Base-by-base conservation (phyloP, 768 basidiomycete species). In the Strobilomyces dryophilus region DNA sequence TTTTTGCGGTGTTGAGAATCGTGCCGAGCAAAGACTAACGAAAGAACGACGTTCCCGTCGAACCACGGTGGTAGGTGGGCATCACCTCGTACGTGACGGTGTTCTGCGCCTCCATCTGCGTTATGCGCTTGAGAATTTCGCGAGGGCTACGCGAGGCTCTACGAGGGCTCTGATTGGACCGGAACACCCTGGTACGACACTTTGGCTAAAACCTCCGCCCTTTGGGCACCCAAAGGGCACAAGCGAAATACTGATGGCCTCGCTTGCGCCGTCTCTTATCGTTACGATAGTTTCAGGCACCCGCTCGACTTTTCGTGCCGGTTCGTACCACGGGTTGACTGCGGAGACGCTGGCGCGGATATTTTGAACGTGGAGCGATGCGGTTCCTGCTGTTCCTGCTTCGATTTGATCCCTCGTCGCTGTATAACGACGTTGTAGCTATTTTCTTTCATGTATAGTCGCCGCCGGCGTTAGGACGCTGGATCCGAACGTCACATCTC, bases 1-100 rank as follows among this genome's bases (percentile, higher is more conserved):
- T 70, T 11, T 61, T 77, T 24, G 71, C 74, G 4, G 47, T 67
- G 2, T 74, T 76, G 53, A 59, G 58, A 17, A 71, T 77, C 44
- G 51, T 45, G 37, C 71, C 70, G 26, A 59, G 58, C 21, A 61
- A 57, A 39, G 64, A 68, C 37, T 53, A 59, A 35, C 54, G 52
- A 37, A 66, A 64, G 26, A 57, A 62, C 11, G 55, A 68, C 2
- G 27, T 70, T n/a, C 52, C 5, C 5, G 61, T 65, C 9, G 50
- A 59, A 9, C 66, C 68, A 0, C 49, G 37, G 18, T 68, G 59
- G 61, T 59, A 64, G 8, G 54, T 47, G 17, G 68, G 68, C 0
- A 48, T 68, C 12, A 67, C 66, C 8, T 64, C 68, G 66, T 68
- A 59, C 48, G 66, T 58, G 7, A 29, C 29, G 0, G n/a, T 1